These are phyloP conservation scores for Telfairia occidentalis DNA, from an alignment of 331 rosid genomes.

Conservation along the genomic window DNA sequence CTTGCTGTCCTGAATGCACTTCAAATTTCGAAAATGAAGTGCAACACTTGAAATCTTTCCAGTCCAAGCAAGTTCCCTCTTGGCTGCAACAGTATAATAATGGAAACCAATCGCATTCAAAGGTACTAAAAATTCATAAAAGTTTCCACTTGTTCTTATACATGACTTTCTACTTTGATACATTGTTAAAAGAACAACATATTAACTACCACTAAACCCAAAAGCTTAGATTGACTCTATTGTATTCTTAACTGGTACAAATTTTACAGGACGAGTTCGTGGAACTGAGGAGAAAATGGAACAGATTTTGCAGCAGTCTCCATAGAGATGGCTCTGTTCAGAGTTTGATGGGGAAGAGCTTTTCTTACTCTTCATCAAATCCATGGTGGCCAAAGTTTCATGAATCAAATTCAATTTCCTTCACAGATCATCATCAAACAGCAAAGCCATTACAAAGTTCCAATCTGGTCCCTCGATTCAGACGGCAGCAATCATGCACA, in stretches of 20 bases:
- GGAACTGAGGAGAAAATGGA: slow-evolving; percentile 68
- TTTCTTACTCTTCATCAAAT: slow-evolving; percentile 36
- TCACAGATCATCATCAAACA: slow-evolving; percentile 30
- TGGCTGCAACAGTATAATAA: slow-evolving; percentile 67
- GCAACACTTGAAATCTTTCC: slow-evolving; percentile 45
- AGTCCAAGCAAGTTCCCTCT: slow-evolving; percentile 60
- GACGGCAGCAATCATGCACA: slow-evolving; percentile 64
- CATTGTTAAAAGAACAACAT: no score
- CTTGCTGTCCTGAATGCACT: slow-evolving; percentile 72
- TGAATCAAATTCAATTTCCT: slow-evolving; percentile 46
- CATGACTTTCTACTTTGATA: no score
- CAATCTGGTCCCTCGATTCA: slow-evolving; percentile 39
- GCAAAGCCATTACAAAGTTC: slow-evolving; percentile 27
- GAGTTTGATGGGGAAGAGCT: slow-evolving; percentile 26
- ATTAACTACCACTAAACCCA: no score
- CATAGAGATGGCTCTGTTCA: slow-evolving; percentile 44
- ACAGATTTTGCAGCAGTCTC: slow-evolving; percentile 56
- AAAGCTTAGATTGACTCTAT: no score
- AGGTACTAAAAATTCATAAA: slow-evolving; percentile 30
- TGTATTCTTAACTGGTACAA: not conserved
- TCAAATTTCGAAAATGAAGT: slow-evolving; percentile 67
- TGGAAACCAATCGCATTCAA: slow-evolving; percentile 33
- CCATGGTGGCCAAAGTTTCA: slow-evolving; percentile 50
- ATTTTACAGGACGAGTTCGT: slow-evolving; percentile 51
- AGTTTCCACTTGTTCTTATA: no score